Evolutionary conservation across 1,284 basidiomycete genomes (phyloP).

Genomic region (Cryptococcus sp.): DNA sequence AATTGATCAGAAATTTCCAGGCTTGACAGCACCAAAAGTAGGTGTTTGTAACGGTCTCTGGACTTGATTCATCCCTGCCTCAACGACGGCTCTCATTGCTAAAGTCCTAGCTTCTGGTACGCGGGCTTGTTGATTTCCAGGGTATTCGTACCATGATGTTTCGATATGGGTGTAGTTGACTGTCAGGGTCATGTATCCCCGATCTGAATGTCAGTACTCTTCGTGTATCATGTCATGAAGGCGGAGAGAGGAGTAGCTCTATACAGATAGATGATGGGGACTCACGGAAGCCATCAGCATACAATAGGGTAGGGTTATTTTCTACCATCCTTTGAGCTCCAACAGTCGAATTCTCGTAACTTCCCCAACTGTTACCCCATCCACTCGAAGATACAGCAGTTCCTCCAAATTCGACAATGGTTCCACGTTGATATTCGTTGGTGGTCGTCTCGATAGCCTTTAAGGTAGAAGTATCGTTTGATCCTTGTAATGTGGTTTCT

Average conservation of each 20-base stretch:
- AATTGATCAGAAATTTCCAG: not conserved
- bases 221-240: not conserved
- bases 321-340: conserved; percentile 2
- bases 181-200: conserved; percentile 6
- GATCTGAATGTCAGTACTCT: conserved; percentile 1
- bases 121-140: conserved; percentile 5
- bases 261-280: not conserved
- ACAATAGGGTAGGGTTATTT: conserved; percentile 6
- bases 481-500: conserved; percentile 10
- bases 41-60: conserved; percentile 1
- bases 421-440: conserved; percentile 51
- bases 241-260: not conserved
- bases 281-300: conserved; percentile 4
- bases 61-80: conserved; percentile 5
- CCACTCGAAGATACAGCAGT: conserved; percentile 59
- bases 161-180: conserved; percentile 10
- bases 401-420: conserved; percentile 63
- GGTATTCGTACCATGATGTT: conserved; percentile 7
- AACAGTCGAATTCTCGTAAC: conserved; percentile 4
- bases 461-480: conserved; percentile 9
- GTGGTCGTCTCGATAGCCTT: conserved; percentile 29
- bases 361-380: conserved; percentile 6
- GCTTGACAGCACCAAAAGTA: conserved; percentile 6
- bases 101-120: conserved; percentile 2
- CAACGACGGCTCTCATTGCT: conserved; percentile 3